A percentile compares a stretch with the other conserved stretches of the same genome.
phyloP scores from a whole-genome alignment of 768 basidiomycete species.

The Suillus brevipes region DNA sequence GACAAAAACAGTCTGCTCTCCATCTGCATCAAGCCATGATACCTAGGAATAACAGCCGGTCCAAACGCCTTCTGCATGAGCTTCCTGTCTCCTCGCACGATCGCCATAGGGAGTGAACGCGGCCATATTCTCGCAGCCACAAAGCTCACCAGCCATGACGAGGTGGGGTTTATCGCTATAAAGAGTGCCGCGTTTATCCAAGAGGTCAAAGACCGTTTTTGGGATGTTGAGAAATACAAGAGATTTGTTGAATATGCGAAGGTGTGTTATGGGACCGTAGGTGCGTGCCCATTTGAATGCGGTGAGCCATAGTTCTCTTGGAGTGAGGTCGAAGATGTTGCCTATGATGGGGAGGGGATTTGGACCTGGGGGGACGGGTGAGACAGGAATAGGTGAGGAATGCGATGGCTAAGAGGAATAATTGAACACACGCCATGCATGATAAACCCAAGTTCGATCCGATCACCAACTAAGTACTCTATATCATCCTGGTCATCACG shows the following conservation, averaged over 20 bases:
- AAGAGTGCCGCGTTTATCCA: constrained; percentile 69
- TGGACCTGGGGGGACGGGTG: constrained; percentile 51
- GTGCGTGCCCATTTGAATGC: constrained; percentile 53
- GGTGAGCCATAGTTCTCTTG: constrained; percentile 65
- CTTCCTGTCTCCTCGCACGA: constrained; percentile 60
- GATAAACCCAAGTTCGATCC: too few species aligned
- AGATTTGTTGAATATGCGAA: constrained; percentile 65
- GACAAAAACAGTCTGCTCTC: constrained; percentile 60
- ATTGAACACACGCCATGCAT: constrained; percentile 20
- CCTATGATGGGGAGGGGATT: constrained; percentile 64
- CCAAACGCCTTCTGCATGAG: constrained; percentile 68
- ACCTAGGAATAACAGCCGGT: constrained; percentile 49
- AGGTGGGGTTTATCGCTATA: constrained; percentile 75
- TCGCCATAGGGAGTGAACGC: constrained; percentile 70
- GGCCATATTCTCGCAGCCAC: constrained; percentile 71
- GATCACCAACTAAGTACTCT: background rate
- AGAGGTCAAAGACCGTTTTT: constrained; percentile 58
- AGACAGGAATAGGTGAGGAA: constrained; percentile 20
- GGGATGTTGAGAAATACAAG: constrained; percentile 68
- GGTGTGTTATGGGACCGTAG: constrained; percentile 62
- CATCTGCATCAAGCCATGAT: constrained; percentile 56
- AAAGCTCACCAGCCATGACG: constrained; percentile 70
- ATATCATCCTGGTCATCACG: background rate
- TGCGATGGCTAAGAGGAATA: constrained; percentile 15
- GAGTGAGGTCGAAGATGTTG: constrained; percentile 59